These are phyloP conservation scores for Acanthamoeba castellanii DNA, from an alignment of 208 protist species.

Conservation along the genomic window DNA sequence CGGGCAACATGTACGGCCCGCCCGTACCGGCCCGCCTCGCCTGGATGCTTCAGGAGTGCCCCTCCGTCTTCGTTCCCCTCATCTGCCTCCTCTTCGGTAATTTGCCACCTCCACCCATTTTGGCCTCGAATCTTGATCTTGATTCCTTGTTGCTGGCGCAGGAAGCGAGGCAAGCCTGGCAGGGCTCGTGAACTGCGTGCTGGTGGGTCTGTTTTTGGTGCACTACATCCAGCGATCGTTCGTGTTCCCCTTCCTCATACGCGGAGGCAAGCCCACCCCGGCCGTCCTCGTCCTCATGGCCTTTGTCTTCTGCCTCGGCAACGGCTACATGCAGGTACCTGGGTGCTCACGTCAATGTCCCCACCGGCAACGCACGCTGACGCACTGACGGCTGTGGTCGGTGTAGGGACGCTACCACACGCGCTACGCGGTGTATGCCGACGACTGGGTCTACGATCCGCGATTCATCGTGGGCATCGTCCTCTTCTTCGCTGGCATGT, in stretches of 20 bases:
- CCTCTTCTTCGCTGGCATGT: constrained; percentile 82
- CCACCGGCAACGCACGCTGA: background rate
- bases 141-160: background rate
- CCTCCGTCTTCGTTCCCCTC: constrained; percentile 46
- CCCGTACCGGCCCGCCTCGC: background rate
- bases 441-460: constrained; percentile 72
- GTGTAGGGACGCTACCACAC: constrained; percentile 66
- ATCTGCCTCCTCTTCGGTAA: constrained; percentile 63
- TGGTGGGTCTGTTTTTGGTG: constrained; percentile 70
- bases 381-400: background rate
- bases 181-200: background rate
- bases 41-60: constrained; percentile 60
- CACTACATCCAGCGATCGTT: constrained; percentile 83
- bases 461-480: constrained; percentile 74
- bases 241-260: constrained; percentile 79
- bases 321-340: constrained; percentile 82
- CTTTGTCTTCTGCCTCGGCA: constrained; percentile 81
- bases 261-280: constrained; percentile 80
- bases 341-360: background rate
- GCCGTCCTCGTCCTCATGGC: constrained; percentile 82
- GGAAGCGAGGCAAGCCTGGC: constrained; percentile 22
- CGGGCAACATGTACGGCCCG: background rate
- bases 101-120: background rate
- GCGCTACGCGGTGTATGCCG: constrained; percentile 60
- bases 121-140: background rate